Conservation (phyloP, 257 asterid genomes). For the Ocimum tenuiflorum region DNA sequence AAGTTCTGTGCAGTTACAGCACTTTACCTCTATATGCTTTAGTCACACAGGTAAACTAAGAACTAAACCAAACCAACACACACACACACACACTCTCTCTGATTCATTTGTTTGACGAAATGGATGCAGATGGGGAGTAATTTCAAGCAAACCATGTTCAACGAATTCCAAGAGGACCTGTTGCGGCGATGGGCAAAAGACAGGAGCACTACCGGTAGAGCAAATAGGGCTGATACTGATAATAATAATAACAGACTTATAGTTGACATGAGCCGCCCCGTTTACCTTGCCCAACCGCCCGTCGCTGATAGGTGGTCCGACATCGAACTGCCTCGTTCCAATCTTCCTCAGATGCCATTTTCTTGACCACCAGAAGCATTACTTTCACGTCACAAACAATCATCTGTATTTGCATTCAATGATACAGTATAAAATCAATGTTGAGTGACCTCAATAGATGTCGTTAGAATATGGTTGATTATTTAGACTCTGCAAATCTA, state of each 20-base stretch:
- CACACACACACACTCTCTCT: no score
- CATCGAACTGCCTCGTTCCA: conserved; percentile 35
- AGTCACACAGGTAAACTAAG: conserved; percentile 39
- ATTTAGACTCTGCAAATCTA: no score
- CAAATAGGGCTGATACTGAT: no score
- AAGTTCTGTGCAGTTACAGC: conserved; percentile 50
- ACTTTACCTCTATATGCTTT: conserved; percentile 40
- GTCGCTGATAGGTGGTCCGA: conserved; percentile 20
- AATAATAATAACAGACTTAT: conserved; percentile 11
- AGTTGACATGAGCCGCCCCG: conserved; percentile 25
- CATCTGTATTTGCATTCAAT: no score
- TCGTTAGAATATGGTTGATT: no score
- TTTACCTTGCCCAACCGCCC: conserved; percentile 27
- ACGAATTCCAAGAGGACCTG: conserved; percentile 8
- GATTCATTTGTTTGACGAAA: no score
- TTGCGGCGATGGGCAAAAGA: conserved; percentile 33
- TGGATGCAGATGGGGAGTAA: conserved; percentile 65
- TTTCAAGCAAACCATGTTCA: conserved; percentile 56
- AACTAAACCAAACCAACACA: no score
- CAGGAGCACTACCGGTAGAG: background rate
- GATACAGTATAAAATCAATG: no score
- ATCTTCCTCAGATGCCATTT: conserved; percentile 12
- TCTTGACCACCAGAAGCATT: background rate
- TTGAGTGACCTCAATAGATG: no score
- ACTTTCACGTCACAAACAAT: no score